Percentiles rank a stretch among this genome's conserved stretches.
Evolutionary conservation across 495 filamentous ascomycete species (phyloP).

Genomic region (Penicillium ochrochloron): DNA sequence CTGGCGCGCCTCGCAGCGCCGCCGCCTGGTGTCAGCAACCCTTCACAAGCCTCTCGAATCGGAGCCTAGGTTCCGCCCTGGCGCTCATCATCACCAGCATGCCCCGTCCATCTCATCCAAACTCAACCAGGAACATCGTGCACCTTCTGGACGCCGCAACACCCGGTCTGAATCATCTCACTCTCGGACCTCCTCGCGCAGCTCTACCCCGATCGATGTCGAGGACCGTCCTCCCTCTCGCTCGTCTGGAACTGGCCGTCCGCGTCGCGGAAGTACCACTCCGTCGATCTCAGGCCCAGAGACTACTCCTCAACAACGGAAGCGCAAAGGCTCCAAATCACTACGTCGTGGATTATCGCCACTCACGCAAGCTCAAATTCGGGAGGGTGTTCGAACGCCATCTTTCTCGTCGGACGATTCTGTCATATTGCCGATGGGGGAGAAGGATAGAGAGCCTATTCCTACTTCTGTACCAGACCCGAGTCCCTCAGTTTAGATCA

Average conservation of each 20-base stretch:
- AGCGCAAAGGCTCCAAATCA: constrained; percentile 42
- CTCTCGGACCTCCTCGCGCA: constrained; percentile 55
- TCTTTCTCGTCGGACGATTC: constrained; percentile 49
- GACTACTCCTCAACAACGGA: constrained; percentile 38
- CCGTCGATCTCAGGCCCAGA: constrained; percentile 35
- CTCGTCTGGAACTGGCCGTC: constrained; percentile 39
- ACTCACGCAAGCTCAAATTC: constrained; percentile 49
- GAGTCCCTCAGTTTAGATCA: constrained; percentile 19
- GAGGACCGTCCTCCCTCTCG: constrained; percentile 47
- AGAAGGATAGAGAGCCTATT: constrained; percentile 32
- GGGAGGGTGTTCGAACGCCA: constrained; percentile 44
- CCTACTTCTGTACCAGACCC: constrained; percentile 25
- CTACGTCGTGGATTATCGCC: constrained; percentile 46
- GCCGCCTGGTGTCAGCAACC: constrained; percentile 39
- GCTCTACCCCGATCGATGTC: constrained; percentile 49
- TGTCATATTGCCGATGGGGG: constrained; percentile 28
- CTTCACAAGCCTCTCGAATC: constrained; percentile 33
- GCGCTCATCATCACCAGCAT: constrained; percentile 39
- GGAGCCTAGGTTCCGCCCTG: constrained; percentile 28
- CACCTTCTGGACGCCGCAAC: constrained; percentile 37
- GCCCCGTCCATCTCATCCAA: constrained; percentile 39
- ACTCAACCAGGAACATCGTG: constrained; percentile 40
- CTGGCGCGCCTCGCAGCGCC: constrained; percentile 63
- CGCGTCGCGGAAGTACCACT: constrained; percentile 43
- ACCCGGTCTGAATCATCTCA: constrained; percentile 51